These are phyloP conservation scores for Cytidiella melzeri DNA, from an alignment of 768 basidiomycete species.

Conservation along the genomic window DNA sequence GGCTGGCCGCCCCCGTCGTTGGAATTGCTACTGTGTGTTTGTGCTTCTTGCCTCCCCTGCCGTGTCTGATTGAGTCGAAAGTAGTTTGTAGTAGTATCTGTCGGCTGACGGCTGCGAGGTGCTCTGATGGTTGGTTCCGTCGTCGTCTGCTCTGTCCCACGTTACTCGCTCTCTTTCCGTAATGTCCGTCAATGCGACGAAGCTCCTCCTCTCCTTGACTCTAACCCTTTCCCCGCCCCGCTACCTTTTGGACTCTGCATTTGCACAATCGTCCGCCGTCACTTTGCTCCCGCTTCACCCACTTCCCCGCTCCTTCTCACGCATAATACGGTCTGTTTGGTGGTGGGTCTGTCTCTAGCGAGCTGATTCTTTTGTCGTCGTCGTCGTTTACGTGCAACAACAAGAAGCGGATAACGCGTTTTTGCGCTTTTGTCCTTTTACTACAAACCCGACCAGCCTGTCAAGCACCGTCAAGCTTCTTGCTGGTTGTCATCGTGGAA, in stretches of 20 bases:
- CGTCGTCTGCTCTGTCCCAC: neutral
- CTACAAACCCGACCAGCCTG: too few relatives aligned
- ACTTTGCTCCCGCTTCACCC: too few relatives aligned
- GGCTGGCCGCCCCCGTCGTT: neutral
- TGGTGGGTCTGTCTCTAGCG: too few relatives aligned
- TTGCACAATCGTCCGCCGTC: too few relatives aligned
- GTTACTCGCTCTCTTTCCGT: neutral
- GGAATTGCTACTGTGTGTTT: constrained; percentile 2
- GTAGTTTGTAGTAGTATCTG: neutral
- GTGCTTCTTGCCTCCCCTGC: neutral
- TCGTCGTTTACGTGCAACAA: too few relatives aligned
- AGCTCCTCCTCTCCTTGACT: neutral
- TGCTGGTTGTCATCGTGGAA: too few relatives aligned
- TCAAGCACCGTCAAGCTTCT: too few relatives aligned
- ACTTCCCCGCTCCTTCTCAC: neutral
- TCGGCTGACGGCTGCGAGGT: too few relatives aligned
- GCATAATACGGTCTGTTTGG: neutral
- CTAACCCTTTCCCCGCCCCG: neutral
- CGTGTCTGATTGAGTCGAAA: neutral
- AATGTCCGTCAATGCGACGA: neutral
- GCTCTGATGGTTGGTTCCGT: constrained; percentile 2
- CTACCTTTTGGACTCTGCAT: neutral
- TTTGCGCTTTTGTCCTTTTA: too few relatives aligned
- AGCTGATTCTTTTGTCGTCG: too few relatives aligned
- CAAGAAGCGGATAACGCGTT: too few relatives aligned